Conservation (phyloP, 805 yeast genomes). For the Teunomyces funiuensis region DNA sequence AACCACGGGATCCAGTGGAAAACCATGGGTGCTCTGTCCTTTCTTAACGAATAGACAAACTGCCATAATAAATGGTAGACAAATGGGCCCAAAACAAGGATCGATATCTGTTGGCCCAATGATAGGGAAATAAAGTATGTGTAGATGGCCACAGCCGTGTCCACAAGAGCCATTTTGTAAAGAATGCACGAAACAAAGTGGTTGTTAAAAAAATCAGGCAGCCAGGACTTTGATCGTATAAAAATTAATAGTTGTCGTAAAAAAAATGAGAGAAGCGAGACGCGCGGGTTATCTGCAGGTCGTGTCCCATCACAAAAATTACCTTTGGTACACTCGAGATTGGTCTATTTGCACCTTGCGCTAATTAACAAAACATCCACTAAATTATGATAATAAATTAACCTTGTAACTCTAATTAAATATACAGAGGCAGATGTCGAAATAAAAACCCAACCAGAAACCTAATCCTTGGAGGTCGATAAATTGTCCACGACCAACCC, state of each 20-base stretch:
- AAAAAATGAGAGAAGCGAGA: background rate
- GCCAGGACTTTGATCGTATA: background rate
- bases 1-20: slow-evolving; percentile 95
- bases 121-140: slow-evolving; percentile 21
- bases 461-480: slow-evolving; percentile 3
- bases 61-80: slow-evolving; percentile 67
- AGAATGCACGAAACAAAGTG: background rate
- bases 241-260: background rate
- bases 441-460: too few species aligned
- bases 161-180: slow-evolving; percentile 27
- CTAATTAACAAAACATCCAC: background rate
- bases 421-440: slow-evolving; percentile 2
- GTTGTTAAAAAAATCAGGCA: background rate
- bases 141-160: slow-evolving; percentile 12
- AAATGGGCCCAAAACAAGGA: slow-evolving; percentile 54
- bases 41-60: slow-evolving; percentile 64
- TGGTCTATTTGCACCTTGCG: too few species aligned
- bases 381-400: slow-evolving; percentile 1
- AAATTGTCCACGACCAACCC: slow-evolving; percentile 21
- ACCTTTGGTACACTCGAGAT: background rate
- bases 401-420: slow-evolving; percentile 2
- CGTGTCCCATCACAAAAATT: background rate
- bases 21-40: slow-evolving; percentile 85
- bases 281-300: background rate
- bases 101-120: slow-evolving; percentile 25